Percentiles rank a stretch among this genome's conserved stretches.
These are phyloP conservation scores for Microcyclosporella mali DNA, from an alignment of 2,329 filamentous ascomycete species.

Conservation along the genomic window DNA sequence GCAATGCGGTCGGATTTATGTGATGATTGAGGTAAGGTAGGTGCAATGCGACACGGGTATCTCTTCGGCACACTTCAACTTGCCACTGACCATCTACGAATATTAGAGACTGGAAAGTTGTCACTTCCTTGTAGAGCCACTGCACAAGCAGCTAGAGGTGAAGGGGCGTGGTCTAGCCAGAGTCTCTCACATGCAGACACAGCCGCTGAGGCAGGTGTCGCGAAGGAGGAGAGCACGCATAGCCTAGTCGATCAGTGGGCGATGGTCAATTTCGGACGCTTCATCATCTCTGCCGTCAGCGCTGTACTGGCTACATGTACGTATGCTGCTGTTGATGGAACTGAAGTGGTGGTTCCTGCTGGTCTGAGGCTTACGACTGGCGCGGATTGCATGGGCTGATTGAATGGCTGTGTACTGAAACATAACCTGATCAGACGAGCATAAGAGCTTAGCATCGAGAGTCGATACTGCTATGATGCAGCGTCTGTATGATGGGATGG, in stretches of 20 bases:
- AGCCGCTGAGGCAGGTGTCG: constrained; percentile 6
- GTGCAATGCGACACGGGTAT: too few species aligned
- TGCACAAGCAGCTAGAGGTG: constrained; percentile 45
- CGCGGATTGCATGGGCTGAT: constrained; percentile 1
- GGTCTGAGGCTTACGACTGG: constrained; percentile 1
- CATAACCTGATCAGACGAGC: not conserved
- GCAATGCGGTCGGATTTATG: too few species aligned
- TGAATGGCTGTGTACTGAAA: too few species aligned
- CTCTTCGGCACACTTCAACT: too few species aligned
- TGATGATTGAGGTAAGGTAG: too few species aligned
- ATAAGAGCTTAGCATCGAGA: not conserved
- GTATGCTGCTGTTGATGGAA: constrained; percentile 27
- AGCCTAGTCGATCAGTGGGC: constrained; percentile 53
- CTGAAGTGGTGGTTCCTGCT: constrained; percentile 23
- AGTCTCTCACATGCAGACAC: constrained; percentile 25
- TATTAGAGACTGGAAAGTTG: too few species aligned
- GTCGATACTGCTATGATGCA: too few species aligned
- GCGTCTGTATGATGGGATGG: too few species aligned
- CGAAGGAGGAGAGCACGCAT: constrained; percentile 43
- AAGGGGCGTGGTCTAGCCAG: constrained; percentile 38
- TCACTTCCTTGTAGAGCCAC: constrained; percentile 41
- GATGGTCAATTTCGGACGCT: constrained; percentile 45
- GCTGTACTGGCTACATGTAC: constrained; percentile 19
- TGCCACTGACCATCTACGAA: too few species aligned
- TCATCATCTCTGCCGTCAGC: constrained; percentile 22